Evolutionary conservation across 495 filamentous ascomycete genomes (phyloP), one percentile per base, ranked within the genome.

Genomic region (Oidiodendron maius): DNA sequence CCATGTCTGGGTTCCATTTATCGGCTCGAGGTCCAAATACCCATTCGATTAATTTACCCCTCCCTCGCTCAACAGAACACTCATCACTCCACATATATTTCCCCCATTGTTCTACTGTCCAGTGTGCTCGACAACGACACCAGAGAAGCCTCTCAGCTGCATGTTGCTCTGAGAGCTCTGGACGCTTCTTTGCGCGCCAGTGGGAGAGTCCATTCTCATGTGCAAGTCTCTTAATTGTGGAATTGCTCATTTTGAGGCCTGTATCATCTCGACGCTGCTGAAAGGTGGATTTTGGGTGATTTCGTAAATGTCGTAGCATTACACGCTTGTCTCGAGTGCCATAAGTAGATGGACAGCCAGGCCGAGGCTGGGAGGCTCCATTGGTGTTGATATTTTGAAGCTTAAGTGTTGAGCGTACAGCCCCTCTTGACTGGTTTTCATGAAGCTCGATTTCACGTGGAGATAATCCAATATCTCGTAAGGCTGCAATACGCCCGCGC

Each of bases 81-180:
- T 59, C 57, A 30, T 59, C 50, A 26, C 48, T 48, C 49, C 51
- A 60, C 40, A 60, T 60, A 42, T 52, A 56, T 48, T 52, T 48
- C 23, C 32, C 42, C 40, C 47, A 48, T 24, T 42, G 5, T 25
- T 48, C 37, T 17, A 46, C 28, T 15, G 17, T 40, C 43, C 26
- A 59, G 42, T 53, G 20, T 15, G 3, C 35, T 40, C 44, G 9
- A 40, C 20, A 36, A 28, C 21, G 25, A 25, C 17, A 51, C 43
- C 44, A 59, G 9, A 30, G 11, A 45, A 43, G 40, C 35, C 48
- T 22, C 21, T 43, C 21, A 51, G 23, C 22, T 18, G 55, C 55
- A 26, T 44, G 20, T 45, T 49, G 32, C 10, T 42, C 34, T 39
- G 54, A 26, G 20, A 57, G 46, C 4, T 44, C 39, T 12, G 46